Conservation (phyloP, 2,329 filamentous ascomycete species). For the Tolypocladium tundrense region DNA sequence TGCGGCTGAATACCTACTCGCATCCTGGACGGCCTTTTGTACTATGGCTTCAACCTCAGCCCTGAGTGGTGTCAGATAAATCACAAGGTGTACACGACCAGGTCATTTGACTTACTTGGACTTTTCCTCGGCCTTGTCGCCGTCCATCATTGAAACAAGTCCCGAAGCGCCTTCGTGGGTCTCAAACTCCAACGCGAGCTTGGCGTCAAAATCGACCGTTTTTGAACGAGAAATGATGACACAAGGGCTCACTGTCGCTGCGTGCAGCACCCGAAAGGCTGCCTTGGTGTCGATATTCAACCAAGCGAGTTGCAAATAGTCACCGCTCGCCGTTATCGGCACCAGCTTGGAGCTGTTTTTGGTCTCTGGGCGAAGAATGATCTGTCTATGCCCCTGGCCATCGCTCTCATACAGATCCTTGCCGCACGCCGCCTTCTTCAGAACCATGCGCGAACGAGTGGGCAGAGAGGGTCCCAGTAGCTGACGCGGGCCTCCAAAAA, state of each 20-base stretch:
- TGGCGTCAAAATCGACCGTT: not conserved
- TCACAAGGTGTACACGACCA: not conserved
- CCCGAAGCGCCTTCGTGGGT: not conserved
- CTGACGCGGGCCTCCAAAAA: conserved; percentile 1
- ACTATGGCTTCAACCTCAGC: not conserved
- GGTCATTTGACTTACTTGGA: conserved; percentile 6
- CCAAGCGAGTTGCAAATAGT: conserved; percentile 1
- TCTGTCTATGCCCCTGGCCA: not conserved
- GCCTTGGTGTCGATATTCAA: conserved; percentile 3
- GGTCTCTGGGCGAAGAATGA: conserved; percentile 1
- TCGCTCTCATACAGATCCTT: conserved; percentile 3
- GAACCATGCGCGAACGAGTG: not conserved
- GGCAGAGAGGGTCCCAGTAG: not conserved
- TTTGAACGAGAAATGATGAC: conserved; percentile 13
- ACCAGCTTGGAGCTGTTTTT: conserved; percentile 2
- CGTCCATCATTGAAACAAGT: not conserved
- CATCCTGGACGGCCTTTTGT: conserved; percentile 2
- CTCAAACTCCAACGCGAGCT: conserved; percentile 13
- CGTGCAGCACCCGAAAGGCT: conserved; percentile 6
- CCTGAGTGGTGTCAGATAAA: not conserved
- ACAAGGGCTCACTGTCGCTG: conserved; percentile 7
- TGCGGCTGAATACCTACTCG: not conserved
- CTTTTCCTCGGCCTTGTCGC: not conserved
- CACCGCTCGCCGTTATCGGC: not conserved
- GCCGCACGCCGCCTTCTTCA: conserved; percentile 16